These are phyloP conservation scores for Ophiostoma novo-ulmi DNA, from an alignment of 2,329 filamentous ascomycete species.

Conservation along the genomic window DNA sequence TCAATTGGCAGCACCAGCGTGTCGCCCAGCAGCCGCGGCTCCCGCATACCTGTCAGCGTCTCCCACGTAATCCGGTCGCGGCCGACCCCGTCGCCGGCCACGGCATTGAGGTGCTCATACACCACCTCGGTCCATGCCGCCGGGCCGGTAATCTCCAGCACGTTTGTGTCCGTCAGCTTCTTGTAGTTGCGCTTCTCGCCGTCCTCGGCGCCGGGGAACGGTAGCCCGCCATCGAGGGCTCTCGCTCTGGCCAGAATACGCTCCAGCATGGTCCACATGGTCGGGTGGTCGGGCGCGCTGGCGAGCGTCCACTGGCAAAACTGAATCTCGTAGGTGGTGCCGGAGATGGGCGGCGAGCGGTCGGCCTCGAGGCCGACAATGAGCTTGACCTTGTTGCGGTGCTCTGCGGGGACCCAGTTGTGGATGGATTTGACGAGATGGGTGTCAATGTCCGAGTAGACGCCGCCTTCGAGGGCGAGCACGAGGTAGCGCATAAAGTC, in stretches of 20 bases:
- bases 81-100: slow-evolving; percentile 25
- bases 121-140: slow-evolving; percentile 35
- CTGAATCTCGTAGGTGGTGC: slow-evolving; percentile 33
- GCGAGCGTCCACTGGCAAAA: slow-evolving; percentile 38
- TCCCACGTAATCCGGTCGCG: slow-evolving; percentile 23
- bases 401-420: slow-evolving; percentile 30
- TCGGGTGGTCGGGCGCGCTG: slow-evolving; percentile 33
- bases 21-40: slow-evolving; percentile 28
- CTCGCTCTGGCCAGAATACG: slow-evolving; percentile 27
- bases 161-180: slow-evolving; percentile 28
- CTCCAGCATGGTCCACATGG: slow-evolving; percentile 32
- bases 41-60: slow-evolving; percentile 25
- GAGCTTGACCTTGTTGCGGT: slow-evolving; percentile 27
- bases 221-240: slow-evolving; percentile 15
- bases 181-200: slow-evolving; percentile 12
- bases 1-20: slow-evolving; percentile 29
- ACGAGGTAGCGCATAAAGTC: slow-evolving; percentile 33
- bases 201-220: neutral
- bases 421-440: slow-evolving; percentile 44
- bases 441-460: slow-evolving; percentile 58
- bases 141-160: slow-evolving; percentile 33
- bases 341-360: slow-evolving; percentile 27
- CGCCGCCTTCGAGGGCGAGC: slow-evolving; percentile 35
- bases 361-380: slow-evolving; percentile 36
- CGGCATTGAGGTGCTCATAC: slow-evolving; percentile 30